Conservation (phyloP, 1,139 yeast genomes). For the Zygosaccharomyces sapae region DNA sequence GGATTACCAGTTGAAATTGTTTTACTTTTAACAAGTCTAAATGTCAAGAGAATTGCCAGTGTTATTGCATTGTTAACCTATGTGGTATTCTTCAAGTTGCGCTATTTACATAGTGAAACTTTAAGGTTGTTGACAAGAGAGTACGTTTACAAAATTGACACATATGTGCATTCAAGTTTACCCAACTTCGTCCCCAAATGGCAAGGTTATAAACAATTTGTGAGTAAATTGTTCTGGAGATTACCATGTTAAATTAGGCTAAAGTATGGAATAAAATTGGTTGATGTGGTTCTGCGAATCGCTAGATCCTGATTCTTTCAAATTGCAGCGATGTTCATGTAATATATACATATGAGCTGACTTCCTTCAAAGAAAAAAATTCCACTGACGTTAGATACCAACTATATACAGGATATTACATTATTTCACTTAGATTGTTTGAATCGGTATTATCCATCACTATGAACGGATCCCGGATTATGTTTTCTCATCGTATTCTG, state of each 20-base stretch:
- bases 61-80: conserved; percentile 22
- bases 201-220: conserved; percentile 21
- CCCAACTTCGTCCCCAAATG: conserved; percentile 19
- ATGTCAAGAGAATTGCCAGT: conserved; percentile 13
- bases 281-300: no score
- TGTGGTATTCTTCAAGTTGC: conserved; percentile 30
- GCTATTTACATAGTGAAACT: conserved; percentile 26
- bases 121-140: conserved; percentile 20
- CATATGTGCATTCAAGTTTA: conserved; percentile 13
- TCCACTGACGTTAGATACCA: no score
- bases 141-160: conserved; percentile 13
- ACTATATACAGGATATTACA: no score
- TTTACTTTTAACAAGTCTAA: conserved; percentile 14
- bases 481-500: not conserved
- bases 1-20: conserved; percentile 22
- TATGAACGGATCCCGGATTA: not conserved
- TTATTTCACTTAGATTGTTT: no score
- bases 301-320: no score
- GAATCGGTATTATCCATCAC: not conserved
- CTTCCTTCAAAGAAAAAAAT: no score
- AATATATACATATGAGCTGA: no score
- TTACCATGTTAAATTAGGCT: conserved; percentile 13
- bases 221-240: conserved; percentile 17
- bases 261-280: no score
- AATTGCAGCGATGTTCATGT: no score